Evolutionary conservation across 2,329 filamentous ascomycete species (phyloP).

Genomic region (Alternaria sp.): DNA sequence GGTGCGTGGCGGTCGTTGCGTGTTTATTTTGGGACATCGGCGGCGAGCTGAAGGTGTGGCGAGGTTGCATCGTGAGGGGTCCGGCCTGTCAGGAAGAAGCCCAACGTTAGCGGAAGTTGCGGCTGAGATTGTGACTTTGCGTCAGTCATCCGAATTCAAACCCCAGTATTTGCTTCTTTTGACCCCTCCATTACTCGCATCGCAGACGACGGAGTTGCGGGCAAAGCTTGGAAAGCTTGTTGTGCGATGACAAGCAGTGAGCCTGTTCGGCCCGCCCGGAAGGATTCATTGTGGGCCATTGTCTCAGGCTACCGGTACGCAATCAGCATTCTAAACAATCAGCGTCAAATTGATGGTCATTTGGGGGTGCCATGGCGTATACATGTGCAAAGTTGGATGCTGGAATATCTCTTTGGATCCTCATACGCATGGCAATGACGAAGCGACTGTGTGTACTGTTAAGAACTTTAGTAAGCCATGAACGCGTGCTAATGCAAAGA

Average conservation of each 20-base stretch:
- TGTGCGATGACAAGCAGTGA: background rate
- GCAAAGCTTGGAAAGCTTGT: background rate
- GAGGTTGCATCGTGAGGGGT: background rate
- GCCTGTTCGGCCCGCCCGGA: background rate
- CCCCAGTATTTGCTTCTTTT: background rate
- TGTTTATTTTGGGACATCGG: slow-evolving; percentile 1
- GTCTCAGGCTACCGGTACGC: too few relatives aligned
- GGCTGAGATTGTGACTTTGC: background rate
- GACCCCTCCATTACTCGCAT: background rate
- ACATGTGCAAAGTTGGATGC: too few relatives aligned
- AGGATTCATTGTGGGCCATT: background rate
- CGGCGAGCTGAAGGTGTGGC: background rate
- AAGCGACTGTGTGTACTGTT: too few relatives aligned
- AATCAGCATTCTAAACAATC: too few relatives aligned
- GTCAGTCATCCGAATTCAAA: background rate
- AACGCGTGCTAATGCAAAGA: too few relatives aligned
- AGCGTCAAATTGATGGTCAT: too few relatives aligned
- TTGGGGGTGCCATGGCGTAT: too few relatives aligned
- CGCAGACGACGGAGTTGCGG: background rate
- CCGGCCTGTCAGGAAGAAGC: background rate
- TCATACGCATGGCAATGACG: too few relatives aligned
- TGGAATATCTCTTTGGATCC: too few relatives aligned
- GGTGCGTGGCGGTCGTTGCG: background rate
- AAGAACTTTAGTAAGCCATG: too few relatives aligned
- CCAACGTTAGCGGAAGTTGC: background rate